Evolutionary conservation across 108 stramenopile species (phyloP).

Genomic region (Skeletonema potamos): DNA sequence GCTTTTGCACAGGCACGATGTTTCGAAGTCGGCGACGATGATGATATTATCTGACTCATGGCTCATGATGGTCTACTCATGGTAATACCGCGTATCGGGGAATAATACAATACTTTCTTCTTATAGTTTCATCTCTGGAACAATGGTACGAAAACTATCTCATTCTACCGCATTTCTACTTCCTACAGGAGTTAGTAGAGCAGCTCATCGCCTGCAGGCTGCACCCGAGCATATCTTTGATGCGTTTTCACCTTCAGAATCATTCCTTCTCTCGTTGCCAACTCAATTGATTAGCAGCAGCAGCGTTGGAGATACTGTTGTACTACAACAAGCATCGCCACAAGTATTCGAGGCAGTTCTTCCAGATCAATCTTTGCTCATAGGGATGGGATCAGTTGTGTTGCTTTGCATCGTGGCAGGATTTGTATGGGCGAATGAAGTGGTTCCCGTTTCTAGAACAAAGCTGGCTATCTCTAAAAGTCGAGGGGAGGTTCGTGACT

Average conservation of each 20-base stretch:
- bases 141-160: not conserved
- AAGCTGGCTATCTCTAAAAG: conserved; percentile 76
- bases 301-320: not conserved
- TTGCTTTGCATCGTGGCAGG: conserved; percentile 52
- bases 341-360: conserved; percentile 54
- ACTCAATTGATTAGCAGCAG: not conserved
- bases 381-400: conserved; percentile 62
- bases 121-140: not conserved
- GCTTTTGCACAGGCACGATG: too few species aligned
- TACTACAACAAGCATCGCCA: not conserved
- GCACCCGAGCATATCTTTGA: not conserved
- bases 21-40: too few species aligned
- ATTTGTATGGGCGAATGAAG: conserved; percentile 67
- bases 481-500: conserved; percentile 61
- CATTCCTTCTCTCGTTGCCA: too few species aligned
- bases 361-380: conserved; percentile 51
- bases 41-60: too few species aligned
- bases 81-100: too few species aligned
- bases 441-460: conserved; percentile 72
- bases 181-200: not conserved
- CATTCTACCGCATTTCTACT: not conserved
- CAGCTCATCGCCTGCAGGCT: not conserved
- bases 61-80: too few species aligned
- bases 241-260: not conserved
- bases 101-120: too few species aligned